Conservation (phyloP, 495 filamentous ascomycete genomes). For the Jackrogersella minutella region DNA sequence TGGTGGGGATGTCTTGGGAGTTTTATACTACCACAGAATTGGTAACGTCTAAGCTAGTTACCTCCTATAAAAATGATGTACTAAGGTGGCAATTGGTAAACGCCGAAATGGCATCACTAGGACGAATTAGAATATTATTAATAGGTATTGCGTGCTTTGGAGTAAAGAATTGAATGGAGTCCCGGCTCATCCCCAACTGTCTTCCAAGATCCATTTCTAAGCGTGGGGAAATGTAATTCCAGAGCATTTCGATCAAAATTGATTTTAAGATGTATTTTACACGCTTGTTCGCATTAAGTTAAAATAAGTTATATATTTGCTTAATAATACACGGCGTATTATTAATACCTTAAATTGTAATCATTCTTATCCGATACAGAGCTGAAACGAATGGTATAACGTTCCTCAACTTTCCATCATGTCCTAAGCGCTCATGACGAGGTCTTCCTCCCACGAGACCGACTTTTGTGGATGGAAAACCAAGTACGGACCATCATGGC, state of each 20-base stretch:
- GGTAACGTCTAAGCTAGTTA: conserved; percentile 5
- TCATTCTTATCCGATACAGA: too few species aligned
- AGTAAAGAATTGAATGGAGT: background rate
- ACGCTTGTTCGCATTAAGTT: too few species aligned
- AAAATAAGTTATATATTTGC: too few species aligned
- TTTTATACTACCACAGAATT: conserved; percentile 11
- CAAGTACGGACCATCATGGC: background rate
- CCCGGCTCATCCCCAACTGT: conserved; percentile 11
- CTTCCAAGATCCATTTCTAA: conserved; percentile 21
- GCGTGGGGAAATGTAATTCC: conserved; percentile 28
- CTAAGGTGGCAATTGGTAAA: conserved; percentile 11
- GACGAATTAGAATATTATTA: conserved; percentile 16
- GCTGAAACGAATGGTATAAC: too few species aligned
- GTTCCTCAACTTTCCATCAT: too few species aligned
- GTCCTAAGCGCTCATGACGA: too few species aligned
- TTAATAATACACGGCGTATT: too few species aligned
- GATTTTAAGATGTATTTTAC: too few species aligned
- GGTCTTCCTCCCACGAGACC: too few species aligned
- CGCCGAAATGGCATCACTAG: conserved; percentile 30
- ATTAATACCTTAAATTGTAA: too few species aligned
- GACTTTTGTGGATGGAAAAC: background rate
- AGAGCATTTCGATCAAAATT: background rate
- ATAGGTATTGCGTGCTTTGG: conserved; percentile 11
- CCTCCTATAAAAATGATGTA: background rate
- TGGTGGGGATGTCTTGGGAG: background rate